A percentile compares a stretch with the other conserved stretches of the same genome.
Conservation (phyloP, 2,329 filamentous ascomycete species). For the Monosporascus sp. region DNA sequence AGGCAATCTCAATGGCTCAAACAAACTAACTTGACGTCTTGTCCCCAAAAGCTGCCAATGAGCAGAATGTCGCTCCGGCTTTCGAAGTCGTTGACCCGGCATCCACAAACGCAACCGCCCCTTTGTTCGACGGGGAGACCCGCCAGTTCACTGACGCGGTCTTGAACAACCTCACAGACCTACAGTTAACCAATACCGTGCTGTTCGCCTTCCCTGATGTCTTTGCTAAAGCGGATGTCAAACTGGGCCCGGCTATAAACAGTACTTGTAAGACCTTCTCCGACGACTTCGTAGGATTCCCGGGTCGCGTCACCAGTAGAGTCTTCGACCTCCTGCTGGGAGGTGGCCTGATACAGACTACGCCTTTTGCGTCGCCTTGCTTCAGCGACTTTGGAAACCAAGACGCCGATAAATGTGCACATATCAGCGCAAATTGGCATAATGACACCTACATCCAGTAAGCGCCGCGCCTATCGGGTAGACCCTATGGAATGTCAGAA, state of each 20-base stretch:
- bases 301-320: constrained; percentile 15
- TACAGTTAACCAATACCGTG: constrained; percentile 19
- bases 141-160: constrained; percentile 20
- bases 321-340: constrained; percentile 23
- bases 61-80: constrained; percentile 18
- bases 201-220: constrained; percentile 19
- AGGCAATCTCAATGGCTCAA: background rate
- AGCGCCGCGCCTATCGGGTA: background rate
- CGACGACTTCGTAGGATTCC: constrained; percentile 19
- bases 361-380: constrained; percentile 22
- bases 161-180: constrained; percentile 20
- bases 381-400: constrained; percentile 21
- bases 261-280: constrained; percentile 23
- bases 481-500: background rate
- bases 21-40: constrained; percentile 13
- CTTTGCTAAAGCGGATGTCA: background rate
- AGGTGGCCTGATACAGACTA: constrained; percentile 21
- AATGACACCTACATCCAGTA: constrained; percentile 23
- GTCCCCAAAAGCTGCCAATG: constrained; percentile 18
- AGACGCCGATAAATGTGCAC: constrained; percentile 17
- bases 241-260: constrained; percentile 1
- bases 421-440: constrained; percentile 22
- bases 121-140: constrained; percentile 22
- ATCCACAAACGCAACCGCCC: constrained; percentile 22
- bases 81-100: constrained; percentile 17